Conservation (phyloP, 2,329 filamentous ascomycete species). For the Corinectria fuckeliana region DNA sequence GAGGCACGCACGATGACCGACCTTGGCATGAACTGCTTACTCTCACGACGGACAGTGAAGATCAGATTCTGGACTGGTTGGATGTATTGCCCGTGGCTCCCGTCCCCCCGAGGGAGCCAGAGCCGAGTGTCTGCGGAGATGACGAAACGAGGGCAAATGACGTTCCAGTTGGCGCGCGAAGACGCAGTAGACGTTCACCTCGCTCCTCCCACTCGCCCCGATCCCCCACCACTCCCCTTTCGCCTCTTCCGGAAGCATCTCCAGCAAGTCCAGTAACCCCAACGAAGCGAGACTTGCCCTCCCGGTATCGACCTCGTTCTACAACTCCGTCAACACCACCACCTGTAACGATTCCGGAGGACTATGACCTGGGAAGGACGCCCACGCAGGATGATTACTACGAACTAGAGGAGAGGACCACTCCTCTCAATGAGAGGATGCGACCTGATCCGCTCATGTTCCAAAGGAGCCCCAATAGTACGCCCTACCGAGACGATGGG, state of each 20-base stretch:
- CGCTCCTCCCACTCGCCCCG: constrained; percentile 25
- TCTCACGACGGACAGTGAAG: constrained; percentile 77
- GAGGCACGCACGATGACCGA: constrained; percentile 67
- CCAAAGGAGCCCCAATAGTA: constrained; percentile 42
- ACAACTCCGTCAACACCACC: constrained; percentile 33
- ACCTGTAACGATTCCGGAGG: constrained; percentile 34
- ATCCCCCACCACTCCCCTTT: constrained; percentile 21
- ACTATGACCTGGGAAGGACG: constrained; percentile 42
- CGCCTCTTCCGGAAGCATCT: constrained; percentile 29
- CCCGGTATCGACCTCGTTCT: constrained; percentile 37
- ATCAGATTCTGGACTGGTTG: constrained; percentile 85
- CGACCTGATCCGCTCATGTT: constrained; percentile 47
- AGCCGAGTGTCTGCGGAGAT: constrained; percentile 43
- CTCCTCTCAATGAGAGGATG: constrained; percentile 46
- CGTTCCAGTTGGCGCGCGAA: constrained; percentile 43
- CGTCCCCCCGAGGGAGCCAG: constrained; percentile 52
- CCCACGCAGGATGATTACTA: constrained; percentile 44
- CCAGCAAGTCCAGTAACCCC: constrained; percentile 44
- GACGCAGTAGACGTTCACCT: constrained; percentile 33
- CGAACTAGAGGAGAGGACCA: constrained; percentile 32
- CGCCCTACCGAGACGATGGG: constrained; percentile 57
- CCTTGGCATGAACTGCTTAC: constrained; percentile 87
- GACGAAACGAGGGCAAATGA: constrained; percentile 36
- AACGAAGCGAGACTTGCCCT: constrained; percentile 32
- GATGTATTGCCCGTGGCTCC: constrained; percentile 70